phyloP scores from a whole-genome alignment of 805 yeast genomes.

The Pichia nanzhaoensis region DNA sequence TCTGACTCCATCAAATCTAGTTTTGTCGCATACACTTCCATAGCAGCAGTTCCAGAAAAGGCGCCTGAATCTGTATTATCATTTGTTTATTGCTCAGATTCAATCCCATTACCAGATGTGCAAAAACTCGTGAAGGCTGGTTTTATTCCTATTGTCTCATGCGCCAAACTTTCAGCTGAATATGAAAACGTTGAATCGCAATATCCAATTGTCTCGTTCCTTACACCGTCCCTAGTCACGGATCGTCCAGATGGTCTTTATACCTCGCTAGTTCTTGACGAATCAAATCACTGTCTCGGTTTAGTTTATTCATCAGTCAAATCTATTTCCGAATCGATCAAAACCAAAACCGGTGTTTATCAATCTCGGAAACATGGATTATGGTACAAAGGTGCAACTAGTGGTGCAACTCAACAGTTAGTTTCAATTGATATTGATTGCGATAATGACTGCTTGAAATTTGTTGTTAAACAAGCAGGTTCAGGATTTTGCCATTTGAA shows the following conservation, averaged over 20 bases:
- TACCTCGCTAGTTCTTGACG: conserved; percentile 75
- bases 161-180: conserved; percentile 29
- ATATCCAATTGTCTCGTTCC: conserved; percentile 29
- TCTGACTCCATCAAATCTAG: neutral
- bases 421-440: conserved; percentile 71
- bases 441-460: conserved; percentile 85
- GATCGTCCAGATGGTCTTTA: conserved; percentile 84
- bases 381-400: conserved; percentile 94
- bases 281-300: conserved; percentile 69
- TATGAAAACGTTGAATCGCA: conserved; percentile 28
- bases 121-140: conserved; percentile 22
- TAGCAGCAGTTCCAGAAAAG: neutral
- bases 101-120: neutral
- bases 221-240: conserved; percentile 52
- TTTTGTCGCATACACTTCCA: conserved; percentile 10
- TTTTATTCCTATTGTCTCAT: conserved; percentile 30
- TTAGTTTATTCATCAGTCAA: conserved; percentile 84
- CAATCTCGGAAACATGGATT: conserved; percentile 88
- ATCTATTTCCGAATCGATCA: conserved; percentile 76
- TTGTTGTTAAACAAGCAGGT: conserved; percentile 79
- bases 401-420: conserved; percentile 90
- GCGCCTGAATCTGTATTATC: conserved; percentile 5
- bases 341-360: conserved; percentile 81
- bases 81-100: neutral
- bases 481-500: conserved; percentile 90